These are phyloP conservation scores for Trifolium repens DNA, from an alignment of 306 rosid species.

Conservation along the genomic window DNA sequence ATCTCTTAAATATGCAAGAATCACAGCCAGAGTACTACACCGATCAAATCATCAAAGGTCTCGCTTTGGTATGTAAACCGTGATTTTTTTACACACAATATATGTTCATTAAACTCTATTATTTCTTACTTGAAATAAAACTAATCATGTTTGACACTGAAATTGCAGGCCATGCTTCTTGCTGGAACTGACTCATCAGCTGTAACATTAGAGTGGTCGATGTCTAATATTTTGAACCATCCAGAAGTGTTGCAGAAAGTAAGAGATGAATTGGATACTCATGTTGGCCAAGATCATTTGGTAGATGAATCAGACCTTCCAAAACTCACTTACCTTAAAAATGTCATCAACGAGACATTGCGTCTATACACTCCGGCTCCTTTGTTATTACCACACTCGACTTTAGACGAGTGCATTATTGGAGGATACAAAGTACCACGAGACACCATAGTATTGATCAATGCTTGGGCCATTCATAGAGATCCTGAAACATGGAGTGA, in stretches of 20 bases:
- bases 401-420: constrained; percentile 46
- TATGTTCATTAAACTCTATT: not conserved
- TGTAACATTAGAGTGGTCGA: constrained; percentile 53
- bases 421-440: constrained; percentile 48
- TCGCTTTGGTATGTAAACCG: constrained; percentile 44
- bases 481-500: constrained; percentile 56
- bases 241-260: constrained; percentile 47
- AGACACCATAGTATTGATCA: constrained; percentile 50
- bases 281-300: constrained; percentile 46
- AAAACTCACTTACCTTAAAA: constrained; percentile 53
- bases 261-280: constrained; percentile 45
- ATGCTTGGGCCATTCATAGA: constrained; percentile 65
- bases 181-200: constrained; percentile 56
- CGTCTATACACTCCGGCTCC: constrained; percentile 52
- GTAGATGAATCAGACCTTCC: constrained; percentile 47
- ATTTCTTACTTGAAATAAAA: no score
- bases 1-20: not conserved
- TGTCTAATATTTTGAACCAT: constrained; percentile 41
- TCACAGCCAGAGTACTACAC: constrained; percentile 5
- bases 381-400: constrained; percentile 50
- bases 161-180: constrained; percentile 42
- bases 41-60: constrained; percentile 3
- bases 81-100: no score
- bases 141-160: not conserved
- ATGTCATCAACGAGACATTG: constrained; percentile 51